phyloP scores from a whole-genome alignment of 2,329 filamentous ascomycete genomes.

The Aspergillus pseudonomiae region DNA sequence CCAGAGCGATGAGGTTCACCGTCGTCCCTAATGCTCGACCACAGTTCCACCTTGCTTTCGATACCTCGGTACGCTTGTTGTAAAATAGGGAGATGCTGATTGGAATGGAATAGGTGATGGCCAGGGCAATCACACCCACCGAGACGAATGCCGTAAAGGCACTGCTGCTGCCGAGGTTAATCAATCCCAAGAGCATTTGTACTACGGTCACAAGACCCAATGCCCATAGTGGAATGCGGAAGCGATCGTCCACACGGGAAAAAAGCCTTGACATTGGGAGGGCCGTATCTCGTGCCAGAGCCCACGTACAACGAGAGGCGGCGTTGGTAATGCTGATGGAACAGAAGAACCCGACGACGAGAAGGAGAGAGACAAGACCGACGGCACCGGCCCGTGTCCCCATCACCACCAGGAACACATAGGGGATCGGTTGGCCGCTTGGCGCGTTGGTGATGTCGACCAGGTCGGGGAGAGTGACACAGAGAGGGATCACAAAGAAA shows the following conservation, averaged over 20 bases:
- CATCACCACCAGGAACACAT: conserved; percentile 55
- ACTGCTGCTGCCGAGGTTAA: conserved; percentile 52
- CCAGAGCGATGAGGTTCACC: conserved; percentile 52
- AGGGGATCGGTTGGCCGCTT: conserved; percentile 54
- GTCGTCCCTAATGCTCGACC: conserved; percentile 46
- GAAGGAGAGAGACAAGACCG: conserved; percentile 53
- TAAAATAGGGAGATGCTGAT: conserved; percentile 56
- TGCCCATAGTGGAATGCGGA: conserved; percentile 47
- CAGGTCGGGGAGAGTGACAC: conserved; percentile 53
- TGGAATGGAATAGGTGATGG: conserved; percentile 60
- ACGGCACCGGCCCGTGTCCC: conserved; percentile 52
- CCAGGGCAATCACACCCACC: conserved; percentile 60
- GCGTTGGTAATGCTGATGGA: conserved; percentile 57
- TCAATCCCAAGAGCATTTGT: conserved; percentile 54
- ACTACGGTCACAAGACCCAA: conserved; percentile 49
- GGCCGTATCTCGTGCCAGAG: conserved; percentile 50
- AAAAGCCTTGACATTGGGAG: conserved; percentile 45
- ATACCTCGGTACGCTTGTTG: conserved; percentile 49
- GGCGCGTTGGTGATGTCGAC: conserved; percentile 50
- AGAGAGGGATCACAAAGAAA: conserved; percentile 60
- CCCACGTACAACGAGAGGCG: conserved; percentile 52
- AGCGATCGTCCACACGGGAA: conserved; percentile 36
- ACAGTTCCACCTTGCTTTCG: conserved; percentile 53
- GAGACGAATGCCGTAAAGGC: conserved; percentile 56
- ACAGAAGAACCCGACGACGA: conserved; percentile 57